These are phyloP conservation scores for Chytriomyces hyalinus DNA, from an alignment of 192 early-diverging fungal species.

Conservation along the genomic window DNA sequence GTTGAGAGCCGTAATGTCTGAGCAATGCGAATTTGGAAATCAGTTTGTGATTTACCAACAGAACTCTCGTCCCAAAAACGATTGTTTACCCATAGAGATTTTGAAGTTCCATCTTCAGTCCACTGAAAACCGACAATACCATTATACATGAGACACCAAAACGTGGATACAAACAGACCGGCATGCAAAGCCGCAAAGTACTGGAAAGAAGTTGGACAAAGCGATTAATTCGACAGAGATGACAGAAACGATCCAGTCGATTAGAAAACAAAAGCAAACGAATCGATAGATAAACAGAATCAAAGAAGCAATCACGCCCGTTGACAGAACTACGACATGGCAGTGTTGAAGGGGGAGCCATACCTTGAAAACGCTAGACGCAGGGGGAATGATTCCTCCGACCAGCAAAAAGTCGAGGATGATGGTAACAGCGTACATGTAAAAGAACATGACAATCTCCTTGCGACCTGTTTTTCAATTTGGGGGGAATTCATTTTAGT, in stretches of 20 bases:
- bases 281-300: neutral
- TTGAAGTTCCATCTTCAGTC: constrained; percentile 92
- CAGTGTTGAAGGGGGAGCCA: neutral
- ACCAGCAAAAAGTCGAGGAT: constrained; percentile 90
- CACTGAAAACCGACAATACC: constrained; percentile 97
- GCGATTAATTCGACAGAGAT: neutral
- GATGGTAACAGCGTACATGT: constrained; percentile 85
- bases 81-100: constrained; percentile 86
- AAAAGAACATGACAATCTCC: constrained; percentile 99
- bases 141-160: constrained; percentile 93
- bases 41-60: neutral
- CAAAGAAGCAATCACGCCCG: neutral
- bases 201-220: constrained; percentile 39
- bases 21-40: neutral
- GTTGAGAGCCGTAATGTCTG: constrained; percentile 86
- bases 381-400: constrained; percentile 89
- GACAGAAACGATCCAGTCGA: no score
- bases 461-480: constrained; percentile 74
- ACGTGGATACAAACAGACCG: constrained; percentile 80
- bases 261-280: neutral
- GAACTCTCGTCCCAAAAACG: neutral
- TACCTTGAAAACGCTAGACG: constrained; percentile 73
- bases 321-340: constrained; percentile 1
- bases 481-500: neutral
- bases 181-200: constrained; percentile 86